Percentiles rank a stretch among this genome's conserved stretches.
Conservation (phyloP, 192 early-diverging fungal species). For the Backusella mclennaniae region DNA sequence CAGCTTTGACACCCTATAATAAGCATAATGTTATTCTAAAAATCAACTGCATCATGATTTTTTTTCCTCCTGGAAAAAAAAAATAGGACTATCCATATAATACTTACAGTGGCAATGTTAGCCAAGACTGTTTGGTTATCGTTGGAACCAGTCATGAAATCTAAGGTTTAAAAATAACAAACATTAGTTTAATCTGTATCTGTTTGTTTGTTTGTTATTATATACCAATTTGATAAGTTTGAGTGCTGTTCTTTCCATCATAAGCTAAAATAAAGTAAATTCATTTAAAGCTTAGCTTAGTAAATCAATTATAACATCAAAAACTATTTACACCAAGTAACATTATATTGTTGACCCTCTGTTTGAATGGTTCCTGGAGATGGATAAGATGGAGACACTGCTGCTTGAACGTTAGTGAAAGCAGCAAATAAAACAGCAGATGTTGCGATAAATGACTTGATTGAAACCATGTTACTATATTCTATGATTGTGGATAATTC, state of each 20-base stretch:
- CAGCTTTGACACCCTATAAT: constrained; percentile 23
- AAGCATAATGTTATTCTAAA: background rate
- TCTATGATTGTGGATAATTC: background rate
- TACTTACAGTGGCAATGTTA: constrained; percentile 35
- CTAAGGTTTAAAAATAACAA: constrained; percentile 4
- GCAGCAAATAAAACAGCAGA: constrained; percentile 18
- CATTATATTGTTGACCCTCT: constrained; percentile 16
- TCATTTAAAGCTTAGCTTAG: background rate
- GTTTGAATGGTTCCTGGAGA: constrained; percentile 27
- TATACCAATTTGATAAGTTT: constrained; percentile 8
- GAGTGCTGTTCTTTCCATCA: background rate
- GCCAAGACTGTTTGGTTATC: constrained; percentile 17
- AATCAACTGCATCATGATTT: background rate
- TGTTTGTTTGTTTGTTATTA: background rate
- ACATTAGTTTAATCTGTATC: background rate
- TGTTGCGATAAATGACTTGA: background rate
- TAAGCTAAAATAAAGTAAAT: background rate
- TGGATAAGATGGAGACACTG: constrained; percentile 27
- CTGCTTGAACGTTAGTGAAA: constrained; percentile 13
- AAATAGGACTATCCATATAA: background rate
- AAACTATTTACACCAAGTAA: constrained; percentile 30
- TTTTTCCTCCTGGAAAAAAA: background rate
- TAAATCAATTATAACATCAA: background rate
- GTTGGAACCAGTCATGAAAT: constrained; percentile 44
- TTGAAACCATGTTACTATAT: constrained; percentile 8